Base-by-base conservation (phyloP, 1,284 basidiomycete genomes). In the Thelephora terrestris region DNA sequence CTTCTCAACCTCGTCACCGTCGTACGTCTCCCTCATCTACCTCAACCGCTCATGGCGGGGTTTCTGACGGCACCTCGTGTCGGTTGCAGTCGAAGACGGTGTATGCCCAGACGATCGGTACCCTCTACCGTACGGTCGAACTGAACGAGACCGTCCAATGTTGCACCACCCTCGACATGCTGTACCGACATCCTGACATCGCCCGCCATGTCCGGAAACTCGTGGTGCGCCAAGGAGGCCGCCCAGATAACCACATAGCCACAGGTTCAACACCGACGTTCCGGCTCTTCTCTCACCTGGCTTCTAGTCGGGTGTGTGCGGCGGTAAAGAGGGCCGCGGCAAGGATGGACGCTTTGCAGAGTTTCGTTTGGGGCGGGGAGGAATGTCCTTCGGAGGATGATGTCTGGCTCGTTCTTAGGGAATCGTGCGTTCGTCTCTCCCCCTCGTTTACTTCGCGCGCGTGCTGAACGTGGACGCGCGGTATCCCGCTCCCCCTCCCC, bases 391-490 rank as follows among this genome's bases (percentile, higher is more conserved):
- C 71, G 34, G 67, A 76, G 51, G 84, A 86, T 53, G 76, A 81
- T 52, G 80, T 86, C 78, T 86, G 83, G 83, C 74, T 80, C 52
- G 75, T 77, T 48, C 66, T 86, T 53, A 74, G 80, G 34, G 62
- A 73, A 49, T 76, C 74, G 84, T 85, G 60, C 57, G 75, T 66
- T 20, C 27, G 5, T 14, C 39, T 12, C 45, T 34, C 5, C 16
- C 23, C 18, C 18, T 50, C 10, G 35, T 39, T 4, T 34, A n/a
- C 16, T 48, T 32, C 25, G 42, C 35, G 42, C 35, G 23, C 37
- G 21, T 39, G 3, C 34, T 39, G 23, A 4, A 32, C 29, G 29
- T 39, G 32, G 24, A 3, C 5, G n/a, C 43, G 25, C 12, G 29
- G 12, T 25, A 23, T 32, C 23, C 34, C 49, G 24, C 34, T 43